Conservation (phyloP, 78 protist genomes). For the Paratrimastix pyriformis region DNA sequence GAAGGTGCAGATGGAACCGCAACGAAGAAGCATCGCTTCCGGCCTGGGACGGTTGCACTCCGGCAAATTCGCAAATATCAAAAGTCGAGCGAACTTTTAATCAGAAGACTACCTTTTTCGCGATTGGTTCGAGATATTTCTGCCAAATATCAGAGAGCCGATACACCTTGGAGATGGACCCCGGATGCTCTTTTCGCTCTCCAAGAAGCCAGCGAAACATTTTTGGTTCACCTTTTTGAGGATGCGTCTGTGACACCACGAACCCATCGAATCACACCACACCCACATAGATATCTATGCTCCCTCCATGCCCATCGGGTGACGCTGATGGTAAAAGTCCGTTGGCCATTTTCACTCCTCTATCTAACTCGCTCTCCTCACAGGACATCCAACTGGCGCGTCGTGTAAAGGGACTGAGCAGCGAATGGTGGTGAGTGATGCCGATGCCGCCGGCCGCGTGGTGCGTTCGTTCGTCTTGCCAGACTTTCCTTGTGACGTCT, state of each 20-base stretch:
- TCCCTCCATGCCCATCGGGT: constrained; percentile 15
- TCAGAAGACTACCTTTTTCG: constrained; percentile 4
- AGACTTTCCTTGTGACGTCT: too few species aligned
- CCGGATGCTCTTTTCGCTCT: constrained; percentile 11
- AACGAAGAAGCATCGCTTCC: not conserved
- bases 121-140: constrained; percentile 8
- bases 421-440: too few species aligned
- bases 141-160: not conserved
- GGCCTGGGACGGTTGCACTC: constrained; percentile 7
- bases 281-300: too few species aligned
- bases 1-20: too few species aligned
- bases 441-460: too few species aligned
- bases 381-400: too few species aligned
- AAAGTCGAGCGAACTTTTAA: not conserved
- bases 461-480: too few species aligned
- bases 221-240: not conserved
- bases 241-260: too few species aligned
- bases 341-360: too few species aligned
- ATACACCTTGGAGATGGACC: constrained; percentile 5
- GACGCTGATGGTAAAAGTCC: constrained; percentile 5
- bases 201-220: constrained; percentile 13
- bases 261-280: too few species aligned
- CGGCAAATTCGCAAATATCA: constrained; percentile 4
- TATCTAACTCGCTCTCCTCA: too few species aligned
- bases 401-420: too few species aligned